Base-by-base conservation (phyloP, 1,139 yeast genomes). In the Blastobotrys elegans region DNA sequence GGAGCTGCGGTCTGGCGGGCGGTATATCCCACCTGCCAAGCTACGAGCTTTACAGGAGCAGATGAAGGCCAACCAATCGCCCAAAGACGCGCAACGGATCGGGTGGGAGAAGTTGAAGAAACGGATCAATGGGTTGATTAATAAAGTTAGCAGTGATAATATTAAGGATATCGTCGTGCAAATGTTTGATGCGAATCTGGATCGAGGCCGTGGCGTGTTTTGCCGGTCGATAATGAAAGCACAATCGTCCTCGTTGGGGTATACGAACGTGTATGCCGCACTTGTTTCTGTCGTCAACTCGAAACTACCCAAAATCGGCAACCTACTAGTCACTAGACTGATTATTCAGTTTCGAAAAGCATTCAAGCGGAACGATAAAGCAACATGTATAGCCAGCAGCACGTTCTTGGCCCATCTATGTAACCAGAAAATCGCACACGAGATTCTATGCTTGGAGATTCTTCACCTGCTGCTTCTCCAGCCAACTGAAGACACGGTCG, bases 301-400 rank as follows among this genome's bases (percentile, higher is more conserved):
- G 6, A 80, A 83, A 57, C 62, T 86, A 4, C 94, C 95, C 0
- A 76, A 76, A 37, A 67, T 88, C 21, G 96, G 96, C 1, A 75
- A 75, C 49, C 61, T 84, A 3, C 54, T 86, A 32, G 63, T 74
- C 0, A 63, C 72, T 6, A 69, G 95, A 53, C 65, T 83, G 27
- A 67, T 84, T 1, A 59, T 82, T 2, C 81, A 75, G 50, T 85
- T 86, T 63, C 73, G 84, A 43, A 72, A 75, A 54, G 73, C 75
- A 2, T 84, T 72, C 61, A 68, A 73, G 52, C 62, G 71, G 20
- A 74, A 77, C 55, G 75, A 81, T 57, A 73, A 72, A 50, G 54
- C 60, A 0, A 59, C 62, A 2, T 77, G 82, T 48, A 60, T 68
- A 16, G 65, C 75, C 11, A 65, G 78, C 13, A 62, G 74, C 1